Percentiles rank a stretch among this genome's conserved stretches.
Evolutionary conservation across 1,139 yeast species (phyloP).

Genomic region (Taphrina confusa): DNA sequence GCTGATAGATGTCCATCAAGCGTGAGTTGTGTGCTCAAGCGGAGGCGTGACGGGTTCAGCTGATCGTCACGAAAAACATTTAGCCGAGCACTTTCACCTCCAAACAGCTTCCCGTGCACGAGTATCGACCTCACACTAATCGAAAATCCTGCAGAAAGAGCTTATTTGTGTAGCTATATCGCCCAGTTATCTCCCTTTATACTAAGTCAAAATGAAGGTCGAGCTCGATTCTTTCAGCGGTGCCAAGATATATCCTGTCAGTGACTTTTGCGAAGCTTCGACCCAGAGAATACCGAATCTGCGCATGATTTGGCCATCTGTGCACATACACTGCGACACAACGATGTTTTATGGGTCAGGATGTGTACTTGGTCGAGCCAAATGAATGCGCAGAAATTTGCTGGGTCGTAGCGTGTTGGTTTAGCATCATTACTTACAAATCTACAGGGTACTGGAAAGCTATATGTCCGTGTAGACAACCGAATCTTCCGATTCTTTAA

Average conservation of each 20-base stretch:
- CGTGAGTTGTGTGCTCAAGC: too few species aligned
- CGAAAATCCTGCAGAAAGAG: slow-evolving; percentile 20
- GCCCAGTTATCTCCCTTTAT: slow-evolving; percentile 12
- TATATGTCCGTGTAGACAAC: slow-evolving; percentile 99
- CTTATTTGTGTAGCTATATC: slow-evolving; percentile 1
- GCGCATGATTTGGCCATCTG: background rate
- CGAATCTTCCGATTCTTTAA: slow-evolving; percentile 99
- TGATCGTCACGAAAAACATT: slow-evolving; percentile 22
- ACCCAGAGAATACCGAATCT: background rate
- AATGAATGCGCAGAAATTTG: background rate
- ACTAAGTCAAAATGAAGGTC: slow-evolving; percentile 75
- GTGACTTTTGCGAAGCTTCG: slow-evolving; percentile 1
- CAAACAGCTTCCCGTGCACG: slow-evolving; percentile 21
- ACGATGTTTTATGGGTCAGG: background rate
- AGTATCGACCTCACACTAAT: background rate
- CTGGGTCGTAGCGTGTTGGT: background rate
- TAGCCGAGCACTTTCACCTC: slow-evolving; percentile 11
- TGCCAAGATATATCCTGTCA: slow-evolving; percentile 92
- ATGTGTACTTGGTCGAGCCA: background rate
- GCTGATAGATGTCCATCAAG: too few species aligned
- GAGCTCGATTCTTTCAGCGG: slow-evolving; percentile 99
- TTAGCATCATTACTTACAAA: slow-evolving; percentile 8
- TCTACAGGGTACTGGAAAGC: slow-evolving; percentile 68
- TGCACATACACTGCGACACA: background rate
- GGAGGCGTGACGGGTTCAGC: slow-evolving; percentile 4